phyloP scores from a whole-genome alignment of 106 monocot species.

The Iris macrosiphon region DNA sequence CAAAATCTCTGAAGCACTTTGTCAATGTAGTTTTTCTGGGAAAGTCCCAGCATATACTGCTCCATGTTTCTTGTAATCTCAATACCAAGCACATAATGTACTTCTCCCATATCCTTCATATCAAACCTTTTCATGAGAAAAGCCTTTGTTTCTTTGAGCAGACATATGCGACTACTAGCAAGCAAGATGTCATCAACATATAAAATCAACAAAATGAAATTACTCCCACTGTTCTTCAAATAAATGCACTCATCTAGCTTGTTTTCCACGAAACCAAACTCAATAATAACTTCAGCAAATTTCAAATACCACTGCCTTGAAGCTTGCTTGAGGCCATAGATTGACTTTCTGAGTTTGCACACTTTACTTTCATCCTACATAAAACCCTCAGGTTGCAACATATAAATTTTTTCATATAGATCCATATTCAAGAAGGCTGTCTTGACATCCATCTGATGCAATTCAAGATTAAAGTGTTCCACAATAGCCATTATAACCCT shows the following conservation, averaged over 20 bases:
- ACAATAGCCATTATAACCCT: slow-evolving; percentile 7
- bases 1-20: neutral
- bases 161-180: neutral
- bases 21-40: neutral
- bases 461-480: slow-evolving; percentile 9
- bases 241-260: slow-evolving; percentile 6
- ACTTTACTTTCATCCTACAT: neutral
- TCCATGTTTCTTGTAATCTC: neutral
- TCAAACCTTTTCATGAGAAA: neutral
- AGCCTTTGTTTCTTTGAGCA: neutral
- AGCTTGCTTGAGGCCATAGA: slow-evolving; percentile 8
- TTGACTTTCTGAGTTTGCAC: slow-evolving; percentile 11
- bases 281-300: neutral
- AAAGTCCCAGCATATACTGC: neutral
- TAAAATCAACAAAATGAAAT: slow-evolving; percentile 1
- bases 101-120: slow-evolving; percentile 4
- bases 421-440: slow-evolving; percentile 3
- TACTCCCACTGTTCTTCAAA: neutral
- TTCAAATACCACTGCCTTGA: slow-evolving; percentile 2
- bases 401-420: slow-evolving; percentile 10
- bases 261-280: slow-evolving; percentile 2
- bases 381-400: slow-evolving; percentile 3
- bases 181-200: slow-evolving; percentile 3
- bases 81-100: neutral
- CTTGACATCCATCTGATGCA: slow-evolving; percentile 15